Conservation (phyloP, 768 basidiomycete species). For the Hemileccinum impolitum region DNA sequence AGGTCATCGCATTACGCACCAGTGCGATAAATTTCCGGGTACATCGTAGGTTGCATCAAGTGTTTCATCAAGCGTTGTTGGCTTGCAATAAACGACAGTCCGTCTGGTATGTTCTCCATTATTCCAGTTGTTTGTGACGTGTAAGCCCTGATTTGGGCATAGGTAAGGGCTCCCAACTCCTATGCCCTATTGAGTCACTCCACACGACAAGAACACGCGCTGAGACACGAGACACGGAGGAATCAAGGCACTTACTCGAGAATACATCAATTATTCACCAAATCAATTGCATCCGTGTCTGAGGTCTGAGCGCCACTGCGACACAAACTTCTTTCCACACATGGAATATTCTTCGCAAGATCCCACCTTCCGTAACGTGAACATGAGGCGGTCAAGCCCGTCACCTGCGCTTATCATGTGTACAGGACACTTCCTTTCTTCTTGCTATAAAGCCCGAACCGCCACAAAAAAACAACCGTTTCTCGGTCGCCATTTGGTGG, state of each 20-base stretch:
- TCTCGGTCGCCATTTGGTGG: not conserved
- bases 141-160: not conserved
- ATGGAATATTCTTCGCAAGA: not conserved
- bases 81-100: not conserved
- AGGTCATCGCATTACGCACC: constrained; percentile 1
- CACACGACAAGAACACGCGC: not conserved
- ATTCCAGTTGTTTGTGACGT: not conserved
- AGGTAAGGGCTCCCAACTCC: not conserved
- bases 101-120: not conserved
- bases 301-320: constrained; percentile 1
- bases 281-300: not conserved
- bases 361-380: not conserved
- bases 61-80: not conserved
- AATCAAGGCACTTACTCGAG: not conserved
- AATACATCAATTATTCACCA: not conserved
- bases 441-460: not conserved
- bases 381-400: not conserved
- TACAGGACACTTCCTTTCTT: not conserved
- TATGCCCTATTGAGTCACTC: not conserved
- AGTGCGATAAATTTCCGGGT: not conserved
- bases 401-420: not conserved
- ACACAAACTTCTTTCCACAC: not conserved
- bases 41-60: not conserved
- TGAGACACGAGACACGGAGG: not conserved
- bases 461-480: not conserved